Evolutionary conservation across 1,284 basidiomycete genomes (phyloP), one percentile per base, ranked within the genome.

Genomic region (Lignosus rhinocerotis): DNA sequence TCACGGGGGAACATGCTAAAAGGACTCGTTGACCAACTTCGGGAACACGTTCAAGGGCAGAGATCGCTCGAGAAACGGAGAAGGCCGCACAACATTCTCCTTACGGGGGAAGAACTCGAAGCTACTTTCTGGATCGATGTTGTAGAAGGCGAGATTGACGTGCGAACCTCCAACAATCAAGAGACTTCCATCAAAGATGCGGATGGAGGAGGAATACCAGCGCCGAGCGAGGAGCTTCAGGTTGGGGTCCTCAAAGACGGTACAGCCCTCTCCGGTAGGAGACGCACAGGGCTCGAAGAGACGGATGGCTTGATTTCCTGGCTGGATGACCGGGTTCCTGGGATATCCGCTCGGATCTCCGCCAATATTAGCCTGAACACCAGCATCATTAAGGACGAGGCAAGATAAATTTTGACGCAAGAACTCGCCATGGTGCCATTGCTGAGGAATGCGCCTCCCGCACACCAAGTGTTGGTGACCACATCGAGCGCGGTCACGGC

Each of bases 51-150:
- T 66, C 3, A 64, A 49, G 0, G 66, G 66, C 14, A 65, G 53
- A 45, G 46, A 48, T 17, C 66, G 56, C 42, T 65, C 58, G 42
- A 85, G 73, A 71, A 85, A 83, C 3, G 72, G 68, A 11, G 77
- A 80, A 36, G 74, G 73, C 46, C 80, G 70, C 16, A 78, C 67
- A 5, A 77, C 76, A 30, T 73, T 70, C 56, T 79, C 77, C 61
- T 84, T 83, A 1, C 76, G 72, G 16, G 81, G 82, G 73, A 80
- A 82, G 68, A 78, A 83, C 65, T 83, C 81, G 63, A 79, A 74
- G 17, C 73, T 79, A 63, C 80, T 81, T 50, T 76, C 78, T 0
- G 77, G 74, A 25, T 76, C 73, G 31, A 67, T 69, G 58, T 77
- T 78, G 61, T 77, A 73, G 64, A 78, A 77, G 5, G 63, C 63